Conservation (phyloP, 2,329 filamentous ascomycete species). For the Nigrograna mackinnonii region DNA sequence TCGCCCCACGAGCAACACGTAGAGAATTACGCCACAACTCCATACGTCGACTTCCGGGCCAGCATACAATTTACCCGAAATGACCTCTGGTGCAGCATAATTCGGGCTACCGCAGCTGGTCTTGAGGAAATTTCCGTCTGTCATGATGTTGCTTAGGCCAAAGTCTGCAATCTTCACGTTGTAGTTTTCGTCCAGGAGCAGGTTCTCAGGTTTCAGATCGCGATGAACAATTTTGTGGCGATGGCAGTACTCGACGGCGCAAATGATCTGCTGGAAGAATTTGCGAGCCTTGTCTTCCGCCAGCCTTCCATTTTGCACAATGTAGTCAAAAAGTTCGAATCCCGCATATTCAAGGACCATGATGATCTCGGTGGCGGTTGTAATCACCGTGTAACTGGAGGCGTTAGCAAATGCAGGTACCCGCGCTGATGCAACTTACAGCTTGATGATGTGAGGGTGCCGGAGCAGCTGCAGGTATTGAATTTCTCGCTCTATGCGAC, state of each 20-base stretch:
- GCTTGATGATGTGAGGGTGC: constrained; percentile 98
- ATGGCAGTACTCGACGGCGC: constrained; percentile 98
- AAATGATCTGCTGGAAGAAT: constrained; percentile 99
- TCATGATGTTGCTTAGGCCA: constrained; percentile 99
- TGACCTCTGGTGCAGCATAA: constrained; percentile 96
- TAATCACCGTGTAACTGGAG: constrained; percentile 89
- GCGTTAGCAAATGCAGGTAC: constrained; percentile 15
- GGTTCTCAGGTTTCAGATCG: constrained; percentile 95
- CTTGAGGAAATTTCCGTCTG: constrained; percentile 97
- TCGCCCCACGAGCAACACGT: constrained; percentile 66
- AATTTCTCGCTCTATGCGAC: constrained; percentile 95
- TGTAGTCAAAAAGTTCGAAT: constrained; percentile 96
- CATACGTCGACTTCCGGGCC: constrained; percentile 98
- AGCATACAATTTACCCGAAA: constrained; percentile 95
- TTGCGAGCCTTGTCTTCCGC: constrained; percentile 89
- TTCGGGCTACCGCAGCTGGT: constrained; percentile 98
- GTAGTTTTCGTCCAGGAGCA: constrained; percentile 90
- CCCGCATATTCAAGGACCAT: constrained; percentile 99
- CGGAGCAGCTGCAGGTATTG: constrained; percentile 94
- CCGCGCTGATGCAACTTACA: constrained; percentile 61
- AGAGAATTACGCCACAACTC: constrained; percentile 89
- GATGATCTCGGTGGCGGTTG: constrained; percentile 90
- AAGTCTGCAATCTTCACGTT: constrained; percentile 99
- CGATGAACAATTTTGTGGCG: constrained; percentile 98
- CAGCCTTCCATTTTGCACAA: constrained; percentile 91